Conservation (phyloP, 179 eudicot genomes). For the Drosera spatulata region DNA sequence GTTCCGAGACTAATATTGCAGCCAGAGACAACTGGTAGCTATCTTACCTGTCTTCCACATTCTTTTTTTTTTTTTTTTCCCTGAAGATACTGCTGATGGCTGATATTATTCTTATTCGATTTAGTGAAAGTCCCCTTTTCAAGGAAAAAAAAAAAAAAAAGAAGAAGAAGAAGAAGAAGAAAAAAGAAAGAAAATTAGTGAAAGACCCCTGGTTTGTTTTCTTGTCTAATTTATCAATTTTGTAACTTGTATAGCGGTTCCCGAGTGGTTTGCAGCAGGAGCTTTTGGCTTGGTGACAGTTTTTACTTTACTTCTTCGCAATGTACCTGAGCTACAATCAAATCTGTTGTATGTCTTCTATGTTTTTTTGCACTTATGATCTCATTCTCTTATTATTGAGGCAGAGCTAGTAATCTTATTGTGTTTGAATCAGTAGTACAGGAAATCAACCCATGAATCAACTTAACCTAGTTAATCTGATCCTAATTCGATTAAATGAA, state of each 20-base stretch:
- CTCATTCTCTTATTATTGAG: too few species aligned
- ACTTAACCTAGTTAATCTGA: too few species aligned
- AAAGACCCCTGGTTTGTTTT: not conserved
- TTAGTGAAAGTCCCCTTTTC: too few species aligned
- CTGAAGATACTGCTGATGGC: not conserved
- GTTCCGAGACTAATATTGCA: conserved; percentile 85
- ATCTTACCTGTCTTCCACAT: conserved; percentile 1
- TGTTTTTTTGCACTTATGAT: too few species aligned
- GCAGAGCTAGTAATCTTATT: too few species aligned
- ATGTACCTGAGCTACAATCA: conserved; percentile 88
- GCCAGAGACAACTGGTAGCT: conserved; percentile 81
- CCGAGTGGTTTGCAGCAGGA: conserved; percentile 96
- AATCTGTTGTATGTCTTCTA: conserved; percentile 52
- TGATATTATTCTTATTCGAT: not conserved
- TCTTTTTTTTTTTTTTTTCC: not conserved
- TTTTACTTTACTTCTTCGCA: conserved; percentile 86
- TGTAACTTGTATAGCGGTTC: conserved; percentile 57
- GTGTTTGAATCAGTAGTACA: too few species aligned
- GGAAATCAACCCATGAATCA: too few species aligned
- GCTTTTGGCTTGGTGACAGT: conserved; percentile 92
- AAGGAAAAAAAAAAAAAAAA: too few species aligned
- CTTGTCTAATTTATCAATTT: not conserved
- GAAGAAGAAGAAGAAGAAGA: too few species aligned
- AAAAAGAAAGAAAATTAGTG: too few species aligned
- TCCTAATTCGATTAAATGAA: too few species aligned